phyloP scores from a whole-genome alignment of 192 early-diverging fungal species.

The Gonapodya sp. region DNA sequence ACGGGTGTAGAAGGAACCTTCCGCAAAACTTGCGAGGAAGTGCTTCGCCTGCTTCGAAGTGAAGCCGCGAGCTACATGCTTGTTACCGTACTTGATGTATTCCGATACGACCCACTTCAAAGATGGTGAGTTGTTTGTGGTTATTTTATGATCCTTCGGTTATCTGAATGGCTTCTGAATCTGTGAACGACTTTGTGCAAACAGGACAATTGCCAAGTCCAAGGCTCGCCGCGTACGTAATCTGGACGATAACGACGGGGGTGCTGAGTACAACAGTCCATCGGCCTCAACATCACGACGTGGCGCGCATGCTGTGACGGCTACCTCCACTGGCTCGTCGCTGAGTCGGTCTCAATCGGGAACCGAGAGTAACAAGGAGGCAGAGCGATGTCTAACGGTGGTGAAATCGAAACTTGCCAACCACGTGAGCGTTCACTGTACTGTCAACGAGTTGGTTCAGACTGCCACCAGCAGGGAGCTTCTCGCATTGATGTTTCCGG shows the following conservation, averaged over 20 bases:
- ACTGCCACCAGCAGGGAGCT: constrained; percentile 47
- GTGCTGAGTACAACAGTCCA: constrained; percentile 3
- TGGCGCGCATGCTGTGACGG: background rate
- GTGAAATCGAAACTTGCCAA: constrained; percentile 51
- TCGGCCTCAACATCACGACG: background rate
- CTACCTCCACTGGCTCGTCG: background rate
- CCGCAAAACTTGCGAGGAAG: constrained; percentile 61
- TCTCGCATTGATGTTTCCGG: constrained; percentile 49
- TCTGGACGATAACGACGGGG: background rate
- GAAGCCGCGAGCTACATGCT: constrained; percentile 60
- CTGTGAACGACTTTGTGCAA: background rate
- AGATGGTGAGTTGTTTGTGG: constrained; percentile 33
- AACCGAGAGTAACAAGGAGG: constrained; percentile 46
- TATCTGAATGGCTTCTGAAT: background rate
- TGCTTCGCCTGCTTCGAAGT: constrained; percentile 64
- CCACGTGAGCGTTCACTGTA: constrained; percentile 52
- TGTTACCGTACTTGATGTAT: constrained; percentile 82
- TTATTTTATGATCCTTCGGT: background rate
- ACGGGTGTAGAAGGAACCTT: constrained; percentile 6
- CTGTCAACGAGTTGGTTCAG: constrained; percentile 62
- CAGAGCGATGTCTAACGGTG: constrained; percentile 50
- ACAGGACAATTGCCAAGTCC: background rate
- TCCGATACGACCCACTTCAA: constrained; percentile 85
- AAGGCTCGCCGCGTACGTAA: background rate
- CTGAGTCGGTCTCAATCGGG: background rate